Conservation (phyloP, 1,284 basidiomycete species). For the Limonomyces culmigenus region DNA sequence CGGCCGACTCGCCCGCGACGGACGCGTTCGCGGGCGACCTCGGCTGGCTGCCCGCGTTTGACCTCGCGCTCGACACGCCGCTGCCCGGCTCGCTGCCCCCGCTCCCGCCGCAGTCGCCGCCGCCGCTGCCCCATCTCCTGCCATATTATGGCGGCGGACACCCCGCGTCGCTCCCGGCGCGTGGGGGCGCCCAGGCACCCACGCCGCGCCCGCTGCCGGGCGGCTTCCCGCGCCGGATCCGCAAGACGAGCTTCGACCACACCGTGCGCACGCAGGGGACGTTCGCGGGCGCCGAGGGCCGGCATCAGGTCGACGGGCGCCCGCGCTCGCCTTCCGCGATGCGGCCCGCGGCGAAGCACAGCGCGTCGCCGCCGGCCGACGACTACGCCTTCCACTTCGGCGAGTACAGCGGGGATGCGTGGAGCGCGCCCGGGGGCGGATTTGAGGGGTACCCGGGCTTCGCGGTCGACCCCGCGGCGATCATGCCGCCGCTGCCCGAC, state of each 20-base stretch:
- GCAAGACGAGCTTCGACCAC: conserved; percentile 88
- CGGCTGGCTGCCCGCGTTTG: neutral
- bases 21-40: neutral
- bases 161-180: conserved; percentile 51
- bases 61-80: neutral
- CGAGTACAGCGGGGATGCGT: conserved; percentile 31
- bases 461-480: too few species aligned
- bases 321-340: conserved; percentile 38
- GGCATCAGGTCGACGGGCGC: conserved; percentile 67
- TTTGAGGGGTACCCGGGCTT: neutral
- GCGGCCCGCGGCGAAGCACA: conserved; percentile 61
- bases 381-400: too few species aligned
- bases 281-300: conserved; percentile 35
- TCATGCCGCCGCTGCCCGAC: too few species aligned
- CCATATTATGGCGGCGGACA: conserved; percentile 19
- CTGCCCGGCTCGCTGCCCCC: neutral
- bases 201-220: conserved; percentile 22
- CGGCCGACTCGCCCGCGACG: neutral
- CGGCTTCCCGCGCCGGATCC: conserved; percentile 64
- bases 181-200: conserved; percentile 38
- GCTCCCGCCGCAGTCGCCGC: neutral
- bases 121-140: neutral
- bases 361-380: too few species aligned
- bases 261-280: conserved; percentile 58
- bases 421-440: too few species aligned